A percentile compares a stretch with the other conserved stretches of the same genome.
phyloP scores from a whole-genome alignment of 1,139 yeast species.

The Lodderomyces orthopsilosis region DNA sequence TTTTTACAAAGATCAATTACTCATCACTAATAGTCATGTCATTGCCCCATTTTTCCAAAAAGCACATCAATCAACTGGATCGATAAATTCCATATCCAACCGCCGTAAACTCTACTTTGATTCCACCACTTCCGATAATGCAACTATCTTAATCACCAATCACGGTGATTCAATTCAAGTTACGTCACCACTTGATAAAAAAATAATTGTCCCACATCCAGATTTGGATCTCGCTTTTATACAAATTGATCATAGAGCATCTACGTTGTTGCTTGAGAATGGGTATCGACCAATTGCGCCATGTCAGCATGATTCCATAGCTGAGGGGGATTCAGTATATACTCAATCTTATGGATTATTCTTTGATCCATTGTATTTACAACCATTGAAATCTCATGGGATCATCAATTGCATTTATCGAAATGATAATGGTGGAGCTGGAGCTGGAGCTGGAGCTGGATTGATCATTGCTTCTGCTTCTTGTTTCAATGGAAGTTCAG shows the following conservation, averaged over 20 bases:
- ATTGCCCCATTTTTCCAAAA: slow-evolving; percentile 13
- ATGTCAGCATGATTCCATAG: slow-evolving; percentile 4
- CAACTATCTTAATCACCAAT: background rate
- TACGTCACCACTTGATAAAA: slow-evolving; percentile 11
- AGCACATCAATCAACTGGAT: no score
- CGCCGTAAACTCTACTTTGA: background rate
- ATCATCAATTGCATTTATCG: slow-evolving; percentile 28
- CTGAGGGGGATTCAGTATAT: slow-evolving; percentile 35
- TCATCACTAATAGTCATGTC: slow-evolving; percentile 40
- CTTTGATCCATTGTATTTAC: slow-evolving; percentile 20
- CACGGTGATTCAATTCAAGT: background rate
- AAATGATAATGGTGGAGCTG: background rate
- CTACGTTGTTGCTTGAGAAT: slow-evolving; percentile 1
- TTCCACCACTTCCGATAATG: background rate
- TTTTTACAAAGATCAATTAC: slow-evolving; percentile 21
- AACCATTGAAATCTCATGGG: slow-evolving; percentile 50
- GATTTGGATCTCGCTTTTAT: slow-evolving; percentile 8
- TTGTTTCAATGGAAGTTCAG: slow-evolving; percentile 79
- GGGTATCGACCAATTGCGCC: background rate
- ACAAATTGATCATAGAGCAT: background rate
- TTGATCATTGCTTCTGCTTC: slow-evolving; percentile 55
- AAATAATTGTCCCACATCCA: slow-evolving; percentile 8
- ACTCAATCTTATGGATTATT: slow-evolving; percentile 62
- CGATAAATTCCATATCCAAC: no score
- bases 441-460: slow-evolving; percentile 13